Evolutionary conservation across 2,329 filamentous ascomycete species (phyloP).

Genomic region (Neocatenulostroma microsporum): DNA sequence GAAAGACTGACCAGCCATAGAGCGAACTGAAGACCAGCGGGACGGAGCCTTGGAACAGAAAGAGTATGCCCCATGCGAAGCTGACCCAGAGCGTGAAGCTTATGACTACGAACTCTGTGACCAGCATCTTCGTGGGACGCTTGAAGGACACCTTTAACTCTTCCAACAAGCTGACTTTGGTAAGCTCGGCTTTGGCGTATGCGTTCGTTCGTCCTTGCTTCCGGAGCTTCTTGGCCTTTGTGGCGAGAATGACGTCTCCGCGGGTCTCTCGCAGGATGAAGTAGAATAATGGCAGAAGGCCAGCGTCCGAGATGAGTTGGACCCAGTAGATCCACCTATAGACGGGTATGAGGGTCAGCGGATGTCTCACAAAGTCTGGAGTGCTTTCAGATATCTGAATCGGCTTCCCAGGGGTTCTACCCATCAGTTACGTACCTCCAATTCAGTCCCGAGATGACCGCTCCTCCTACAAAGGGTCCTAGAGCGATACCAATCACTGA

Average conservation of each 20-base stretch:
- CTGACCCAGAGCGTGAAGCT: constrained; percentile 37
- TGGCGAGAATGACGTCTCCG: constrained; percentile 67
- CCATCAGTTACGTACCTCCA: too few relatives aligned
- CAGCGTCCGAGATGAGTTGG: constrained; percentile 63
- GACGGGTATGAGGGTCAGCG: too few relatives aligned
- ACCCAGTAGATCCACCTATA: constrained; percentile 92
- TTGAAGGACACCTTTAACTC: constrained; percentile 22
- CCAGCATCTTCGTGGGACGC: constrained; percentile 22
- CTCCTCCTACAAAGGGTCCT: constrained; percentile 27
- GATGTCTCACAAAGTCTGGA: too few relatives aligned
- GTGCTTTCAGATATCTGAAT: too few relatives aligned
- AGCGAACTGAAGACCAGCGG: constrained; percentile 31
- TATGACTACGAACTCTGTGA: constrained; percentile 22
- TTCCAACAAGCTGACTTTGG: constrained; percentile 13
- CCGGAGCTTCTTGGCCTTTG: constrained; percentile 66
- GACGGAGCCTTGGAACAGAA: constrained; percentile 40
- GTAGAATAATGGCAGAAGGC: constrained; percentile 59
- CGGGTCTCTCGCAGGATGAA: constrained; percentile 60
- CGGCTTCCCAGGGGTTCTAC: too few relatives aligned
- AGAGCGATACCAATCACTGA: constrained; percentile 26
- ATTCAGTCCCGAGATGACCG: constrained; percentile 31
- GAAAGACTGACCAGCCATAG: constrained; percentile 31
- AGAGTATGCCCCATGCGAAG: constrained; percentile 36
- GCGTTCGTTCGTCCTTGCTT: constrained; percentile 22
- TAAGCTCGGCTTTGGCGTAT: constrained; percentile 19